Conservation (phyloP, 1,284 basidiomycete species). For the Coniferiporia sulphurascens region DNA sequence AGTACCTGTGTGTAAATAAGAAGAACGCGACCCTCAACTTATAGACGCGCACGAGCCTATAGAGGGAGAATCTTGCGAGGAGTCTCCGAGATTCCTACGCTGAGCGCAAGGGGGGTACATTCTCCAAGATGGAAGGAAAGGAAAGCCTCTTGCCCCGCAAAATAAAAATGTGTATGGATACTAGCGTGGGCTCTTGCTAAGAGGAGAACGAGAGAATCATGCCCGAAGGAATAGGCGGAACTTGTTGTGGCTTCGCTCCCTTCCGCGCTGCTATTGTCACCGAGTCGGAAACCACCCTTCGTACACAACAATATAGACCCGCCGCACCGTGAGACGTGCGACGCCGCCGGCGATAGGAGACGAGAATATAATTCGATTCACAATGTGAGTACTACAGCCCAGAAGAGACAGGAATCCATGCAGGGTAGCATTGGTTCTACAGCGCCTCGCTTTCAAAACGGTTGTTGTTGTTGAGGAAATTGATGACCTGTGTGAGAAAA, state of each 20-base stretch:
- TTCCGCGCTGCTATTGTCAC: neutral
- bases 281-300: neutral
- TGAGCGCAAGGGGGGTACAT: neutral
- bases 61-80: constrained; percentile 8
- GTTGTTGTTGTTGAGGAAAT: neutral
- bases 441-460: neutral
- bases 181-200: neutral
- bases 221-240: neutral
- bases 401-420: neutral
- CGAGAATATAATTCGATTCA: neutral
- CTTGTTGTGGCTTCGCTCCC: neutral
- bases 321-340: neutral
- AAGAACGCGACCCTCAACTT: neutral
- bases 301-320: neutral
- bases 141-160: constrained; percentile 10
- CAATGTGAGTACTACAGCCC: neutral
- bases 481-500: neutral
- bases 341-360: neutral
- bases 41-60: neutral
- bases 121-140: neutral
- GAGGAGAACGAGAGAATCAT: neutral
- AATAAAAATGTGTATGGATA: neutral
- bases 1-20: neutral
- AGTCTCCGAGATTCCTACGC: constrained; percentile 17
- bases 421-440: neutral